These are phyloP conservation scores for Debaryomycetaceae sp. DNA, from an alignment of 1,139 yeast species.

Conservation along the genomic window DNA sequence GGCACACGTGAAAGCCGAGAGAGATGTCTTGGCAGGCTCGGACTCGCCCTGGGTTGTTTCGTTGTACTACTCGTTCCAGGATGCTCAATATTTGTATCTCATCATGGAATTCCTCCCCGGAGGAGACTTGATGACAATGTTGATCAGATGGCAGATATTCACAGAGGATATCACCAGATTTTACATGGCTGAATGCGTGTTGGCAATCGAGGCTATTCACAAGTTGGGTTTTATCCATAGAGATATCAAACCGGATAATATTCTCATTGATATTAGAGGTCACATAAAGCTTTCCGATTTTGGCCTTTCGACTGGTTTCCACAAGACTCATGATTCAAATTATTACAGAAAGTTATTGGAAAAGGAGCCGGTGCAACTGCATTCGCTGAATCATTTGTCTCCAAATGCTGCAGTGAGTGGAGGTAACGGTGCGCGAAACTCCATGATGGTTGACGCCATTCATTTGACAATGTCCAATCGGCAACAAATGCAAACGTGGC, in stretches of 20 bases:
- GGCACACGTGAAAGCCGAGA: constrained; percentile 82
- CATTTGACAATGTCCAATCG: constrained; percentile 93
- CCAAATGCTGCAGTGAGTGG: constrained; percentile 18
- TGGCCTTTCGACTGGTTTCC: constrained; percentile 83
- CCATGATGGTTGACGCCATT: constrained; percentile 92
- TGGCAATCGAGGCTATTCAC: constrained; percentile 80
- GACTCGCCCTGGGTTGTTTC: constrained; percentile 89
- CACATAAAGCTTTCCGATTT: constrained; percentile 77
- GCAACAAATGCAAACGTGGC: constrained; percentile 98
- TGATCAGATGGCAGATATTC: constrained; percentile 81
- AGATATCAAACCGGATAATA: constrained; percentile 77
- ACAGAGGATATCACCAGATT: constrained; percentile 82
- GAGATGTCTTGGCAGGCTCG: constrained; percentile 80
- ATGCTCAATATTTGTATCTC: constrained; percentile 65
- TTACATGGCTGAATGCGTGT: constrained; percentile 83
- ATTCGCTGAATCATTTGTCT: constrained; percentile 14
- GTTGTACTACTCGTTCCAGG: constrained; percentile 76
- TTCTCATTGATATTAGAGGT: constrained; percentile 73
- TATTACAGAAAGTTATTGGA: constrained; percentile 71
- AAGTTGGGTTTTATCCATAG: constrained; percentile 77
- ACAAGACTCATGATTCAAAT: constrained; percentile 77
- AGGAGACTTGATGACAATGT: constrained; percentile 84
- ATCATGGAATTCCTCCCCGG: constrained; percentile 87
- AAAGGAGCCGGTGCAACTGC: constrained; percentile 42
- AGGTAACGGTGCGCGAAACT: constrained; percentile 46